Evolutionary conservation across 176 grass and related monocot genomes (phyloP), one percentile per base, ranked within the genome.

Genomic region (Saccharum spontaneum): DNA sequence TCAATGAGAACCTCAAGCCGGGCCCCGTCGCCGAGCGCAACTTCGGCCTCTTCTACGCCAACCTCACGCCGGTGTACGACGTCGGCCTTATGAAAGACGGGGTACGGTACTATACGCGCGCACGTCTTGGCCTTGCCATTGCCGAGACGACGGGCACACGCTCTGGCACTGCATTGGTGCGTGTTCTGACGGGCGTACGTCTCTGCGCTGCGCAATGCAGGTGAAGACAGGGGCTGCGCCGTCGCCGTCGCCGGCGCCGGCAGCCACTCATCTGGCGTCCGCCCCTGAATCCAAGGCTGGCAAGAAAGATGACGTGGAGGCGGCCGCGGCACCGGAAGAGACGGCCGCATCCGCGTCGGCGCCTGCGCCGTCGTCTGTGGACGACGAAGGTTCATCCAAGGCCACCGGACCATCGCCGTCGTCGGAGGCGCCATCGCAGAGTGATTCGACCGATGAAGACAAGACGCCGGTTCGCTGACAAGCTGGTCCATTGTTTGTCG

Each of bases 1-100:
- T 95, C 82, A 95, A 95, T 40, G 93, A 97, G 89, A 67, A 97
- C 80, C 49, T 81, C 62, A 97, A 97, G 88, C 87, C 89, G 0
- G 50, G 48, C 14, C 95, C 95, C n/a, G 90, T 92, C n/a, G 91
- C 93, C 23, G 95, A 98, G 89, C 71, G 91, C 15, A 93, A 98
- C 46, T 98, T 94, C 52, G 95, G 95, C 0, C 49, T 98, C 6
- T 95, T 98, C 77, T 52, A 88, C 61, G 71, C 89, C 0, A 91
- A 98, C 75, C 87, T 98, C 37, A 87, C 85, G n/a, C 89, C 91
- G 13, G 73, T 88, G 52, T 98, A 95, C 87, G 91, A 98, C 86
- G 93, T 88, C 80, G 91, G 93, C 6, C 43, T 95, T 73, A 84
- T 95, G 82, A 94, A 88, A 71, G 85, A 88, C 36, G 34, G 57